These are phyloP conservation scores for Teunomyces kruisii DNA, from an alignment of 805 yeast species.

Conservation along the genomic window DNA sequence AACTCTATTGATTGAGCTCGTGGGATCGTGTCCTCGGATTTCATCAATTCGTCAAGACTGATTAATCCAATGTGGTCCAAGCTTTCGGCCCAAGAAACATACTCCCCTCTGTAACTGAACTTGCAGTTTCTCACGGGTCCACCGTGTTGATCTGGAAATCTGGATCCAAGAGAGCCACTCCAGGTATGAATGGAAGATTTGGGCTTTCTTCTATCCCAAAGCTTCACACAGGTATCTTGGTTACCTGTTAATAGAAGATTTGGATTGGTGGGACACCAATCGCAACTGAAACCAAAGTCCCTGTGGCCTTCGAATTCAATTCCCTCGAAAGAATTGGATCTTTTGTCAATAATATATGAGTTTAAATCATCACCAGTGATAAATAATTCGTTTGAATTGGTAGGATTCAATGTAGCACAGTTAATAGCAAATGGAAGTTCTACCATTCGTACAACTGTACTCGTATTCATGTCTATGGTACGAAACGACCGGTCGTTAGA, in stretches of 20 bases:
- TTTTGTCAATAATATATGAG: slow-evolving; percentile 45
- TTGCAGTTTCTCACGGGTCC: slow-evolving; percentile 56
- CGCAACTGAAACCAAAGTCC: slow-evolving; percentile 61
- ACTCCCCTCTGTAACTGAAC: slow-evolving; percentile 47
- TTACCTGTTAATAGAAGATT: slow-evolving; percentile 53
- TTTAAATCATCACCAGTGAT: slow-evolving; percentile 52
- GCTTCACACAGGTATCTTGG: slow-evolving; percentile 57
- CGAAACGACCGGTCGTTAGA: slow-evolving; percentile 51
- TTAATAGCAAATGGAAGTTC: slow-evolving; percentile 51
- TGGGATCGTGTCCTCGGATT: slow-evolving; percentile 11
- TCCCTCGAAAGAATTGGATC: slow-evolving; percentile 21
- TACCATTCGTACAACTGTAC: slow-evolving; percentile 5
- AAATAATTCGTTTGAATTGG: slow-evolving; percentile 36
- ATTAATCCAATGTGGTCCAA: slow-evolving; percentile 57
- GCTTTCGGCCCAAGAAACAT: slow-evolving; percentile 56
- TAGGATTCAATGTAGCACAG: slow-evolving; percentile 44
- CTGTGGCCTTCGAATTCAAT: slow-evolving; percentile 42
- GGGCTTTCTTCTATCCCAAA: slow-evolving; percentile 51
- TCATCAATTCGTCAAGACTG: slow-evolving; percentile 31
- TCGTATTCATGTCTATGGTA: slow-evolving; percentile 33
- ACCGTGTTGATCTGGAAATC: slow-evolving; percentile 19
- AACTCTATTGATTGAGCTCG: slow-evolving; percentile 50
- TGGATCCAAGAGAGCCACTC: slow-evolving; percentile 34
- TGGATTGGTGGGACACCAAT: slow-evolving; percentile 49
- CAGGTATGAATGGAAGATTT: slow-evolving; percentile 27